Evolutionary conservation across 495 filamentous ascomycete genomes (phyloP), one percentile per base, ranked within the genome.

Genomic region (Aspergillus haitiensis): DNA sequence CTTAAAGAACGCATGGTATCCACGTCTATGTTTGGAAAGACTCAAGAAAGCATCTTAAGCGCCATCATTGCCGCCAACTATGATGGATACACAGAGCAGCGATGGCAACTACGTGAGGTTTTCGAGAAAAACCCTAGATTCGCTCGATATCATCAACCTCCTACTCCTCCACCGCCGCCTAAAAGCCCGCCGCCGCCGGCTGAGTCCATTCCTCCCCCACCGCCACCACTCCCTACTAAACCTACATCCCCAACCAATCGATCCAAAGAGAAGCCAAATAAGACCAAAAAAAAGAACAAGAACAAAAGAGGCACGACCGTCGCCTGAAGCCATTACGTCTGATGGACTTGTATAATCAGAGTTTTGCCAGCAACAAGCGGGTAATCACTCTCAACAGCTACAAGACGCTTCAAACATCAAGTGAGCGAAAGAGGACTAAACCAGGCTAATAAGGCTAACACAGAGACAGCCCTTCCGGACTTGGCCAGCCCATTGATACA

Each of bases 41-140:
- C 69, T n/a, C 60, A 71, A 6, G 67, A 72, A 42, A 88, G 87
- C 63, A 78, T 96, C 33, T 76, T 96, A 15, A 80, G 76, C 3
- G 75, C 81, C 13, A 78, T 92, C 39, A 74, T 93, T 53, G 87
- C 76, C 0, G 91, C 88, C 7, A 84, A 91, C 64, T 96, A 93
- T 66, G 79, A 81, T 2, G 81, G 79, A 33, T 91, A 93, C 58
- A 70, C 77, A 7, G 67, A 76, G n/a, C 88, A 92, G 63, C 80
- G 91, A 31, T 67, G 75, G 9, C 80, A 73, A 36, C 63, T 87
- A 34, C 72, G 72, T 16, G 56, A 72, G 32, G 68, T 86, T 6
- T 86, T 72, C 34, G 69, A 82, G 40, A 69, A 58, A 0, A 61
- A 74, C 12, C 44, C 63, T n/a, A 65, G 71, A 45, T 80, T 82